phyloP scores from a whole-genome alignment of 78 protist species.

The Planoprotostelium fungivorum region DNA sequence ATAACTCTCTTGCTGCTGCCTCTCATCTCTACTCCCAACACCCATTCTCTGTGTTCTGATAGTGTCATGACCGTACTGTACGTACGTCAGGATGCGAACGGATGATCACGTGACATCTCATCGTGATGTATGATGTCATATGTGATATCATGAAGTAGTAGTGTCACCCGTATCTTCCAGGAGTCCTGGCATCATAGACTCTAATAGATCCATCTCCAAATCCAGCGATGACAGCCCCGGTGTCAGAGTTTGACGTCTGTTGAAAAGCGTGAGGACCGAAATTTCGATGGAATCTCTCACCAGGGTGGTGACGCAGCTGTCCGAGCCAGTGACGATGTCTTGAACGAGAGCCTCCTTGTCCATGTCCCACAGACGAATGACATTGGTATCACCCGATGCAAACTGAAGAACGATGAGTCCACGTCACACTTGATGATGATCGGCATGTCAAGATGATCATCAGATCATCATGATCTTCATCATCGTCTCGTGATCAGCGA shows the following conservation, averaged over 20 bases:
- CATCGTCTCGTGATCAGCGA: too few relatives aligned
- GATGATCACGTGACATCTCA: not conserved
- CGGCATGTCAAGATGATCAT: too few relatives aligned
- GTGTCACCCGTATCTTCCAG: not conserved
- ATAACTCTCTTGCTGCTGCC: not conserved
- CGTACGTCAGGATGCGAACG: not conserved
- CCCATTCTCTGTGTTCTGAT: not conserved
- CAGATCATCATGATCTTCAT: too few relatives aligned
- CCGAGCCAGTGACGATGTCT: not conserved
- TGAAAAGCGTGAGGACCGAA: conserved; percentile 1
- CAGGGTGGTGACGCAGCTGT: conserved; percentile 8
- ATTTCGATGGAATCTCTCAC: too few relatives aligned
- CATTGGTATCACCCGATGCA: conserved; percentile 4
- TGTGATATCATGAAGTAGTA: too few relatives aligned
- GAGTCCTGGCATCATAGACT: conserved; percentile 7
- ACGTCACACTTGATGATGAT: too few relatives aligned
- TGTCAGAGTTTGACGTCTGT: not conserved
- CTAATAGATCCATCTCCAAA: conserved; percentile 14
- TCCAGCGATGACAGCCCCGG: not conserved
- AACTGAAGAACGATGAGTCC: conserved; percentile 16
- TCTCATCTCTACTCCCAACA: not conserved
- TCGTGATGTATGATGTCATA: too few relatives aligned
- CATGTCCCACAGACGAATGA: conserved; percentile 7
- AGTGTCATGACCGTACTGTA: not conserved
- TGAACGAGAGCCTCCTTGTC: not conserved